Conservation (phyloP, 345 rosid genomes). For the rapeseed (Brassica napus) region DNA sequence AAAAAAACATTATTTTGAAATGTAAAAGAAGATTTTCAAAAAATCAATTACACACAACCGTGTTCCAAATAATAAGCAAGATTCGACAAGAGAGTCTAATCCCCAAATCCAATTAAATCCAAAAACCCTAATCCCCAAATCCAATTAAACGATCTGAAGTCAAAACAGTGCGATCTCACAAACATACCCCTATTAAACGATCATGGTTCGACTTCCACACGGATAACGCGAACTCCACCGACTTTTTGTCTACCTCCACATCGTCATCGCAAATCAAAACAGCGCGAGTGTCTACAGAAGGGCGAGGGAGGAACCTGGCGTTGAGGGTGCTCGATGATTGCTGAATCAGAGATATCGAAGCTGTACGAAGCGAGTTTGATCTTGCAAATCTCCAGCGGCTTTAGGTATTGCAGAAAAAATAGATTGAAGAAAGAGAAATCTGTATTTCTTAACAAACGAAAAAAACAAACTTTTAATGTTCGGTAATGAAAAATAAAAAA, state of each 20-base stretch:
- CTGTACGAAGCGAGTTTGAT: constrained; percentile 16
- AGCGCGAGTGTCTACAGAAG: too few species aligned
- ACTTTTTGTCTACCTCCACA: constrained; percentile 42
- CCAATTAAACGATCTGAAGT: constrained; percentile 11
- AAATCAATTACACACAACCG: constrained; percentile 57
- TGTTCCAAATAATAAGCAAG: constrained; percentile 77
- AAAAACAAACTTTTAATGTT: too few species aligned
- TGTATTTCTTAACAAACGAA: too few species aligned
- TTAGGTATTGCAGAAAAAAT: too few species aligned
- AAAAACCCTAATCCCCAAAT: too few species aligned
- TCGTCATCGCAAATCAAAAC: constrained; percentile 50
- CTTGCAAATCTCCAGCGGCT: too few species aligned
- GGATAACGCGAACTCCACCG: constrained; percentile 54
- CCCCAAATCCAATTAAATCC: too few species aligned
- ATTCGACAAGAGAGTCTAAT: constrained; percentile 67
- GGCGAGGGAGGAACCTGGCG: too few species aligned
- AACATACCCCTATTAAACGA: constrained; percentile 54
- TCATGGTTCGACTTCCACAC: constrained; percentile 43
- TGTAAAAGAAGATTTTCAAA: not conserved
- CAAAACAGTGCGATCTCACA: constrained; percentile 60
- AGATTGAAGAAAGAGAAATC: too few species aligned
- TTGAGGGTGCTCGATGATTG: constrained; percentile 36
- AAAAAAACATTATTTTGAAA: not conserved
- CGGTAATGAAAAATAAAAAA: too few species aligned
- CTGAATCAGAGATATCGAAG: constrained; percentile 17